Base-by-base conservation (phyloP, 495 filamentous ascomycete species). In the Aspergillus cavernicola region DNA sequence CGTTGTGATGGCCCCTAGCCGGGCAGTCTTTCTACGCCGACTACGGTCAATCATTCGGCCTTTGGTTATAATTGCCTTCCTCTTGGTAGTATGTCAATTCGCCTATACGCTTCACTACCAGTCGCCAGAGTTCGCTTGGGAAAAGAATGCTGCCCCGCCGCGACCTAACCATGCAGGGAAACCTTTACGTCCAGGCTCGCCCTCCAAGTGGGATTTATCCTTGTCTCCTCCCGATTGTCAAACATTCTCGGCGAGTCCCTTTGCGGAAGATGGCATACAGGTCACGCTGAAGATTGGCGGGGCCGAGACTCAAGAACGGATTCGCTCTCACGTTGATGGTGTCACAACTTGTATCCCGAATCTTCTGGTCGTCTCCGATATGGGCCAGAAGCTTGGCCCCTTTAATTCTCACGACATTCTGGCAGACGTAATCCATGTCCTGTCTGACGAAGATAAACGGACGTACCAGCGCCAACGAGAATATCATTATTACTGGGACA, bases 291-390 rank as follows among this genome's bases (percentile, higher is more conserved):
- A 73, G 48, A 71, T 66, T 20, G 65, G 72, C 43, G 62, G 66
- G 33, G 66, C 66, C 33, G 71, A 73, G 48, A 38, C 58, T 13
- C 32, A 55, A n/a, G 59, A 64, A 5, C 63, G 66, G 47, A 24
- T 66, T 37, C 54, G 65, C 22, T 61, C 71, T 13, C 70, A 71
- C 38, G 44, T 73, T 50, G 35, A 59, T 11, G 68, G 65, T 15
- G 65, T 70, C 19, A 69, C 71, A 7, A 63, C 60, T 33, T 76
- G 71, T 41, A 69, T 76, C 16, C 52, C 63, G 15, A 76, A 79
- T 32, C 53, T 74, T 7, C 54, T 77, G 15, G 55, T 79, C 40
- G 65, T 75, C 16, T 76, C 74, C 9, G 74, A 79, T 50, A 66
- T 65, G 31, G 67, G 66, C 18, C 56, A 64, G 15, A 59, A 67